These are phyloP conservation scores for Plasmopara viticola DNA, from an alignment of 352 stramenopile species.

Conservation along the genomic window DNA sequence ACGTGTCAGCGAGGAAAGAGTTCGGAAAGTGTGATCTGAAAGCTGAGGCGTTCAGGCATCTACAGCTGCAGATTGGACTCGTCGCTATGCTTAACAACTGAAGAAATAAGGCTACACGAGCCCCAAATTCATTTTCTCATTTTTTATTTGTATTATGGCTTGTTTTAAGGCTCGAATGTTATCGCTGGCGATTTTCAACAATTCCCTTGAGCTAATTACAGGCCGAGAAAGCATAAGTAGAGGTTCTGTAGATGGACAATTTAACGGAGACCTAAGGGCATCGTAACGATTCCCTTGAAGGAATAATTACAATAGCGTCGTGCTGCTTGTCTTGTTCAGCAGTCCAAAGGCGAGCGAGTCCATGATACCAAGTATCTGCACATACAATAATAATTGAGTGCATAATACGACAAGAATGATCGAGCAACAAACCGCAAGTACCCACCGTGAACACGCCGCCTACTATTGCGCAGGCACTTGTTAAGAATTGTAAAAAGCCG, in stretches of 20 bases:
- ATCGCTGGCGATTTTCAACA: too few species aligned
- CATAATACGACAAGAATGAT: too few species aligned
- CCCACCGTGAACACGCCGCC: conserved; percentile 87
- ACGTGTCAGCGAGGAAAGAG: conserved; percentile 6
- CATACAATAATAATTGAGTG: conserved; percentile 6
- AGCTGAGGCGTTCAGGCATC: too few species aligned
- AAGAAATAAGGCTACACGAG: too few species aligned
- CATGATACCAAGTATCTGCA: conserved; percentile 65
- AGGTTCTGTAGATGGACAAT: too few species aligned
- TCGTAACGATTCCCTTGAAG: conserved; percentile 12
- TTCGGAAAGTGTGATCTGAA: background rate
- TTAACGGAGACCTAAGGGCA: background rate
- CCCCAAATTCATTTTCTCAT: too few species aligned
- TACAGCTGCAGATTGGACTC: conserved; percentile 62
- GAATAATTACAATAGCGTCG: conserved; percentile 36
- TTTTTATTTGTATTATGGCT: too few species aligned
- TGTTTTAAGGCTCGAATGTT: too few species aligned
- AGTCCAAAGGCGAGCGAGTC: conserved; percentile 54
- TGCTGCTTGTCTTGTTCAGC: conserved; percentile 40
- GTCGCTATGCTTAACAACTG: conserved; percentile 44
- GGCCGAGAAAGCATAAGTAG: too few species aligned
- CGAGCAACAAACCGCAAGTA: conserved; percentile 5
- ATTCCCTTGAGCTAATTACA: too few species aligned
- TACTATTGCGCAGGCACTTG: conserved; percentile 89
- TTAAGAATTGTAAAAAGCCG: conserved; percentile 88